Evolutionary conservation across 352 stramenopile genomes (phyloP), one percentile per base, ranked within the genome.

Genomic region (Phytopythium delawarense): DNA sequence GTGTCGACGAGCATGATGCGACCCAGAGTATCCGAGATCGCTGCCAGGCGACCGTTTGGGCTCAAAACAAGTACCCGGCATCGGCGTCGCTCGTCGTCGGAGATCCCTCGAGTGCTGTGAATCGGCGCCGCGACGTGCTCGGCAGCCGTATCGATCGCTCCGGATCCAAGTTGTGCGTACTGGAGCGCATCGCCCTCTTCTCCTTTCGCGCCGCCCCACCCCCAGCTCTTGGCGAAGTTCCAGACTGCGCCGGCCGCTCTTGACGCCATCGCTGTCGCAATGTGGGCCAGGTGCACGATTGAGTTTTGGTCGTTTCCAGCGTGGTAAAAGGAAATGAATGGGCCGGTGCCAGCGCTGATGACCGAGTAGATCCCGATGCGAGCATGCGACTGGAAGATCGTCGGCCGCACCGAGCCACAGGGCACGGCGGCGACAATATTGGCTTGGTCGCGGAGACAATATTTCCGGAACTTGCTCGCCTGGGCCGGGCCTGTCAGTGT

Each of bases 281-380:
- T 91, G 63, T 95, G 86, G 8, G 86, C 86, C 59, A 95, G 76
- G 45, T 92, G 86, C 54, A 95, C 90, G 61, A 93, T 90, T 37
- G 86, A 95, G 50, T 91, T 93, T 54, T 92, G 84, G 58, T 95
- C 86, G 34, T 91, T 91, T 2, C 84, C 86, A 7, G 86, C 86
- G 37, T 92, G 86, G 53, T 93, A 93, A 49, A 95, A 95, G 12
- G 82, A 78, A 11, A 95, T 61, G 54, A 93, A 91, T 0, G 86
- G 86, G 21, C 75, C 71, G 0, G 76, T 78, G 0, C 86, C 86
- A 23, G 83, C 79, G 34, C 77, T 91, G 7, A 95, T 64, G 53
- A 92, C 76, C 16, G 82, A 91, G 40, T 87, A 86, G 2, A 92
- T 69, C 1, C 86, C 84, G 34, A 92, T 71, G 2, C 86, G 84